phyloP scores from a whole-genome alignment of 2,329 filamentous ascomycete genomes.

The Calycina herbarum region DNA sequence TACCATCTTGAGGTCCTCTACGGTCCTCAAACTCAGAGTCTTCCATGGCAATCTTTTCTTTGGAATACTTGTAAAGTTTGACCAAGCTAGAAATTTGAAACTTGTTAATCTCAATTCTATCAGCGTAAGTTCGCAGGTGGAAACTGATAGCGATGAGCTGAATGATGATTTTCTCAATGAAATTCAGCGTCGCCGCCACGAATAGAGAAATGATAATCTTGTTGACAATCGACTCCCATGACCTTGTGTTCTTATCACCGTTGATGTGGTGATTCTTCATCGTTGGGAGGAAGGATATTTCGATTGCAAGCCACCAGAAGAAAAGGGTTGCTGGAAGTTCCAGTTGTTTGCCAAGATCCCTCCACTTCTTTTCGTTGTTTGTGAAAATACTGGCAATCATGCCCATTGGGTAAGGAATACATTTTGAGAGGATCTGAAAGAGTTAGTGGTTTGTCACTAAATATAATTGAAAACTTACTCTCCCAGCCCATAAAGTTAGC shows the following conservation, averaged over 20 bases:
- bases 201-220: slow-evolving; percentile 88
- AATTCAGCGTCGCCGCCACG: slow-evolving; percentile 75
- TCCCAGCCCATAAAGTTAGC: slow-evolving; percentile 80
- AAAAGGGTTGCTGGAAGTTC: slow-evolving; percentile 85
- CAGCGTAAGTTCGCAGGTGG: slow-evolving; percentile 85
- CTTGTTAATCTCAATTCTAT: slow-evolving; percentile 89
- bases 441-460: slow-evolving; percentile 15
- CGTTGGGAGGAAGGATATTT: slow-evolving; percentile 83
- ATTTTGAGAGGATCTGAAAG: slow-evolving; percentile 59
- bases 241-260: slow-evolving; percentile 50
- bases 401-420: slow-evolving; percentile 61
- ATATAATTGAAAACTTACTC: slow-evolving; percentile 44
- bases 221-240: slow-evolving; percentile 78
- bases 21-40: slow-evolving; percentile 71
- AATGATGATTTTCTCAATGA: slow-evolving; percentile 89
- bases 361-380: slow-evolving; percentile 90
- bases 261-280: slow-evolving; percentile 61
- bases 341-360: slow-evolving; percentile 79
- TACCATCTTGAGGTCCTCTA: slow-evolving; percentile 9
- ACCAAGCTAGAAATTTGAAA: slow-evolving; percentile 73
- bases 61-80: slow-evolving; percentile 65
- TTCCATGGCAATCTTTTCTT: slow-evolving; percentile 64
- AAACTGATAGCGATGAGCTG: slow-evolving; percentile 94
- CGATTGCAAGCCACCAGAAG: slow-evolving; percentile 86
- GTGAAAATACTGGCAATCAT: slow-evolving; percentile 71